phyloP scores from a whole-genome alignment of 1,139 yeast species.

The Pichia sp. region DNA sequence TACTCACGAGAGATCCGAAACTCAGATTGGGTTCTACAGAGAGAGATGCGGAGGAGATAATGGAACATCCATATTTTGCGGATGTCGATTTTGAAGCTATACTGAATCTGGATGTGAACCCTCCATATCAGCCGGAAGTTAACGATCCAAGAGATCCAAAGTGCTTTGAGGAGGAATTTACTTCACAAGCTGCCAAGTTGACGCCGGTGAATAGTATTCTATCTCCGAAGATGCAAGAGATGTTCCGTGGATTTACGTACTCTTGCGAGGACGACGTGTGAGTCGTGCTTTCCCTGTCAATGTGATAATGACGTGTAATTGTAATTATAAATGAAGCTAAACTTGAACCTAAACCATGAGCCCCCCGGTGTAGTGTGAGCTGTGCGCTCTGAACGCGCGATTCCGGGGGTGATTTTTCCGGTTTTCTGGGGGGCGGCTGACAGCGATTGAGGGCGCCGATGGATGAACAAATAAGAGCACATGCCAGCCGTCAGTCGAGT shows the following conservation, averaged over 20 bases:
- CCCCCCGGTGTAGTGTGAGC: too few relatives aligned
- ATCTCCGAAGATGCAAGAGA: constrained; percentile 87
- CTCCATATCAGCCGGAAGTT: constrained; percentile 80
- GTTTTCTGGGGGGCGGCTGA: too few relatives aligned
- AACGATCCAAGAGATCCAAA: constrained; percentile 85
- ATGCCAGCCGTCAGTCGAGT: too few relatives aligned
- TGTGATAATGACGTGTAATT: too few relatives aligned
- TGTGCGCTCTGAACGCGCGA: too few relatives aligned
- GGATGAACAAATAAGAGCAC: too few relatives aligned
- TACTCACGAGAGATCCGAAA: constrained; percentile 81
- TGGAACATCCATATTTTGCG: constrained; percentile 90
- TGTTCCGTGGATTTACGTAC: constrained; percentile 94
- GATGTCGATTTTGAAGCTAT: constrained; percentile 90
- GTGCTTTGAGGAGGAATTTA: constrained; percentile 91
- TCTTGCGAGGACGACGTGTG: constrained; percentile 61
- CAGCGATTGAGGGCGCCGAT: too few relatives aligned
- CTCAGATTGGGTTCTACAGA: constrained; percentile 81
- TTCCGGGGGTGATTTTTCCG: too few relatives aligned
- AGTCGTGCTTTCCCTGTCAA: too few relatives aligned
- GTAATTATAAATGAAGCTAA: too few relatives aligned
- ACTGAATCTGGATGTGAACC: constrained; percentile 61
- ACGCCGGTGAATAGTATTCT: constrained; percentile 90
- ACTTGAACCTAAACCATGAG: too few relatives aligned
- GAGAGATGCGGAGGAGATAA: constrained; percentile 84
- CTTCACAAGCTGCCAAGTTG: constrained; percentile 88